Evolutionary conservation across 768 basidiomycete genomes (phyloP).

Genomic region (Lentinula detonsa): DNA sequence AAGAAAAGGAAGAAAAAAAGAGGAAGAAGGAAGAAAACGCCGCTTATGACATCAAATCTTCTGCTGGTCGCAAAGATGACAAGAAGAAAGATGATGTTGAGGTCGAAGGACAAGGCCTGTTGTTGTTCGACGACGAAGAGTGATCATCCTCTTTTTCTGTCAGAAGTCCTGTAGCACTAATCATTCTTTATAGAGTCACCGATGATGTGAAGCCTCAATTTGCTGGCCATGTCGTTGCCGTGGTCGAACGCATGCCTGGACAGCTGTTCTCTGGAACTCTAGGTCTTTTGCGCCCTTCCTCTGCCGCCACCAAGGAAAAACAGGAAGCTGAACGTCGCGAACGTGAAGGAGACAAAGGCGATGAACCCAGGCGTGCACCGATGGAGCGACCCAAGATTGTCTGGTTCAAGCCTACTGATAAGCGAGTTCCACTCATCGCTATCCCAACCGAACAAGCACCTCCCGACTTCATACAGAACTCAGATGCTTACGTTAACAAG

Average conservation of each 20-base stretch:
- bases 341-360: slow-evolving; percentile 88
- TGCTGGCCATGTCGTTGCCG: slow-evolving; percentile 99
- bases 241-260: slow-evolving; percentile 98
- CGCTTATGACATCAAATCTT: slow-evolving; percentile 80
- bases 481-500: slow-evolving; percentile 84
- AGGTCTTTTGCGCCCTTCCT: slow-evolving; percentile 90
- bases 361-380: slow-evolving; percentile 71
- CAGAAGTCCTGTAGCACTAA: slow-evolving; percentile 7
- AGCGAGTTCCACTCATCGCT: slow-evolving; percentile 96
- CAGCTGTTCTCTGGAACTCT: slow-evolving; percentile 98
- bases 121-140: slow-evolving; percentile 98
- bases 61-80: slow-evolving; percentile 81
- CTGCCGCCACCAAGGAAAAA: slow-evolving; percentile 97
- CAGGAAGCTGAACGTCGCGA: slow-evolving; percentile 97
- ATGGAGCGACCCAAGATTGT: slow-evolving; percentile 97
- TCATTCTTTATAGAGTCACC: slow-evolving; percentile 57
- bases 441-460: slow-evolving; percentile 99
- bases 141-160: slow-evolving; percentile 25
- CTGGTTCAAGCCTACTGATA: slow-evolving; percentile 99
- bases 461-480: slow-evolving; percentile 90
- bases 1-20: slow-evolving; percentile 99
- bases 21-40: slow-evolving; percentile 99
- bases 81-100: slow-evolving; percentile 99
- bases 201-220: slow-evolving; percentile 98
- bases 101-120: slow-evolving; percentile 96